Conservation (phyloP, 805 yeast genomes). For the Saccharomycopsis malanga region DNA sequence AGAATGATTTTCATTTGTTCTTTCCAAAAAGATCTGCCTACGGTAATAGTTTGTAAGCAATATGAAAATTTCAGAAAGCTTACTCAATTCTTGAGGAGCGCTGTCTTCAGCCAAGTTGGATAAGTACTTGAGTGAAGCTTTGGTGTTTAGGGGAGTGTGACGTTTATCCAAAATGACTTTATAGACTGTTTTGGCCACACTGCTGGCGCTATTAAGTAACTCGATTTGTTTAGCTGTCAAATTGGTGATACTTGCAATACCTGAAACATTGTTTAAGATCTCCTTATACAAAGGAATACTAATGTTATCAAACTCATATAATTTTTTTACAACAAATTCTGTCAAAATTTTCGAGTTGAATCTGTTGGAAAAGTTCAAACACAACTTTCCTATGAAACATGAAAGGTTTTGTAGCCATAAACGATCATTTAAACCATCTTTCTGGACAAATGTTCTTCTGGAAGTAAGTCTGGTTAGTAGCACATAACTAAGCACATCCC, state of each 20-base stretch:
- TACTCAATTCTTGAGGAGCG: background rate
- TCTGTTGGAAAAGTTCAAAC: slow-evolving; percentile 41
- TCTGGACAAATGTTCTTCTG: slow-evolving; percentile 61
- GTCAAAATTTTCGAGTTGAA: slow-evolving; percentile 62
- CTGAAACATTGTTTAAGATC: slow-evolving; percentile 66
- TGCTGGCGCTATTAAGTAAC: slow-evolving; percentile 55
- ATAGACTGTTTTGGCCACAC: slow-evolving; percentile 50
- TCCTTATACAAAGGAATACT: slow-evolving; percentile 63
- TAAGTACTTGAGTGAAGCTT: slow-evolving; percentile 45
- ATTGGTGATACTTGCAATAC: slow-evolving; percentile 63
- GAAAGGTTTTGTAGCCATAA: slow-evolving; percentile 85
- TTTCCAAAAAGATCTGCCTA: slow-evolving; percentile 31
- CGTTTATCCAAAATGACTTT: slow-evolving; percentile 40
- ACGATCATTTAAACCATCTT: slow-evolving; percentile 72
- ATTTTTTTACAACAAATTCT: slow-evolving; percentile 50
- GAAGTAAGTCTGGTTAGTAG: slow-evolving; percentile 62
- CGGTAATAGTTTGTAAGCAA: slow-evolving; percentile 46
- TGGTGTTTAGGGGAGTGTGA: background rate
- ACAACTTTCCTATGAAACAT: slow-evolving; percentile 66
- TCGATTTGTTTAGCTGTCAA: slow-evolving; percentile 59
- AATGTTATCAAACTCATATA: slow-evolving; percentile 52
- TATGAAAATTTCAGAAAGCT: slow-evolving; percentile 49
- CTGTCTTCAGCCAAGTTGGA: slow-evolving; percentile 25
- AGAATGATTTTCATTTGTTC: slow-evolving; percentile 39
- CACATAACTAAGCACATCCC: slow-evolving; percentile 79